phyloP scores from a whole-genome alignment of 192 early-diverging fungal species.

The Podila verticillata region DNA sequence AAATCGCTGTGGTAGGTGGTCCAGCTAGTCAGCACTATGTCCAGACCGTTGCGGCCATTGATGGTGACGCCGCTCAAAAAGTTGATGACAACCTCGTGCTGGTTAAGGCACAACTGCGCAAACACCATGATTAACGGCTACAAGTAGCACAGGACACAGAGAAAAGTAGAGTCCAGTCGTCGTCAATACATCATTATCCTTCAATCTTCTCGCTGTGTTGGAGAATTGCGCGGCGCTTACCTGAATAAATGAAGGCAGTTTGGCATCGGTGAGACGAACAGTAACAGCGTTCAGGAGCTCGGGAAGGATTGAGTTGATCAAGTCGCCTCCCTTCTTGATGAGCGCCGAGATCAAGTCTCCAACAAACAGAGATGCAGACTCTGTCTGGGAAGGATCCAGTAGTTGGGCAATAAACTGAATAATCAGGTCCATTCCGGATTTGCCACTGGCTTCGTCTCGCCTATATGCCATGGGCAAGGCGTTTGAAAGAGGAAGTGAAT shows the following conservation, averaged over 20 bases:
- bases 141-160: not conserved
- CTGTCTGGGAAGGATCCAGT: constrained; percentile 73
- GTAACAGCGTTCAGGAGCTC: constrained; percentile 83
- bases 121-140: constrained; percentile 87
- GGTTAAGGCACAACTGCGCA: constrained; percentile 80
- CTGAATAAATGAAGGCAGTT: constrained; percentile 81
- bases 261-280: constrained; percentile 71
- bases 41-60: constrained; percentile 70
- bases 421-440: constrained; percentile 80
- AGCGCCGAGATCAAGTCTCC: constrained; percentile 86
- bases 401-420: constrained; percentile 82
- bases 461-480: not conserved
- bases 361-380: constrained; percentile 86
- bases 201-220: too few relatives aligned
- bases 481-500: not conserved
- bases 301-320: constrained; percentile 70
- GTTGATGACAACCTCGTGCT: constrained; percentile 72
- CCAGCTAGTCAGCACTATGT: constrained; percentile 82
- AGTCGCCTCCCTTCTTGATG: constrained; percentile 75
- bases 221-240: constrained; percentile 40
- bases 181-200: too few relatives aligned
- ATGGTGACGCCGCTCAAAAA: constrained; percentile 71
- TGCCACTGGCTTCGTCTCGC: constrained; percentile 49
- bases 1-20: constrained; percentile 80
- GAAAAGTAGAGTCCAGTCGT: not conserved